A percentile compares a stretch with the other conserved stretches of the same genome.
phyloP scores from a whole-genome alignment of 768 basidiomycete genomes.

The Russula sp. region DNA sequence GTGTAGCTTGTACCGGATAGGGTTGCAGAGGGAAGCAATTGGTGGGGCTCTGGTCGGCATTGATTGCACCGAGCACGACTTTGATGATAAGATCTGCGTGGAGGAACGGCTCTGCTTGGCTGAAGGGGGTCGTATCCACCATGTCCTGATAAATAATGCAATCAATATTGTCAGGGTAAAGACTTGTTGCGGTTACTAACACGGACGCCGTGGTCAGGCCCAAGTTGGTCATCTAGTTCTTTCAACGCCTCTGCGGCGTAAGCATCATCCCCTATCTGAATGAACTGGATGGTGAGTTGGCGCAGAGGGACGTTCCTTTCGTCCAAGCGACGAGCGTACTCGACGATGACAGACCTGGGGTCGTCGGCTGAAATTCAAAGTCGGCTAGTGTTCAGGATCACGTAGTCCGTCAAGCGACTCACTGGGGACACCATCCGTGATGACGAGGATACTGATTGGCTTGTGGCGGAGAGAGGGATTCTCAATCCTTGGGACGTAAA shows the following conservation, averaged over 20 bases:
- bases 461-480: constrained; percentile 35
- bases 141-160: constrained; percentile 20
- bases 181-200: constrained; percentile 9
- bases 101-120: constrained; percentile 20
- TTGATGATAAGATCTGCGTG: constrained; percentile 22
- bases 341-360: constrained; percentile 28
- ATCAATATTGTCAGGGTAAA: neutral
- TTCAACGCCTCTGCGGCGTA: constrained; percentile 37
- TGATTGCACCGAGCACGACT: constrained; percentile 20
- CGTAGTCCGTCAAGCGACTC: constrained; percentile 27
- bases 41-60: constrained; percentile 4
- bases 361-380: constrained; percentile 30
- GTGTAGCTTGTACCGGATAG: neutral
- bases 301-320: constrained; percentile 35
- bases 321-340: constrained; percentile 35
- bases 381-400: neutral
- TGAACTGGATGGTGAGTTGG: constrained; percentile 41
- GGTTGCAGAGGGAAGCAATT: neutral
- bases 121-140: constrained; percentile 24
- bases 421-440: constrained; percentile 44
- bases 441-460: constrained; percentile 40
- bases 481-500: constrained; percentile 40
- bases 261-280: constrained; percentile 42
- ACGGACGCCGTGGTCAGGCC: constrained; percentile 20
- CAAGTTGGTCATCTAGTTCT: constrained; percentile 28